Evolutionary conservation across 2,329 filamentous ascomycete genomes (phyloP), one percentile per base, ranked within the genome.

Genomic region (Xylariaceae sp.): DNA sequence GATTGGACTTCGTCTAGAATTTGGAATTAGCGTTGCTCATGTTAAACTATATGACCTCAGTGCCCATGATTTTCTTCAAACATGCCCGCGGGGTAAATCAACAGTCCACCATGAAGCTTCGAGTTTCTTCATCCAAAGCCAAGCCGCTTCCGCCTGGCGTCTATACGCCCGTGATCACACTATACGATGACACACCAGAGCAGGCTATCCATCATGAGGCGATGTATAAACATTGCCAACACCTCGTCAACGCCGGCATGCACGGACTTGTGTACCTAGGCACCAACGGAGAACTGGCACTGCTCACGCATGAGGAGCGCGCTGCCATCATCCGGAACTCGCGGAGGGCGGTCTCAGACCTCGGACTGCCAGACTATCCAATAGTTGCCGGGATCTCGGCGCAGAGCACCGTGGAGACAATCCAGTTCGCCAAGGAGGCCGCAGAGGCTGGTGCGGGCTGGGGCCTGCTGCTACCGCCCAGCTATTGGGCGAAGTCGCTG

Each of bases 181-280:
- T 68, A 3, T 70, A 67, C 51, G 60, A 64, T 33, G 44, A 57
- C 29, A 57, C 57, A 8, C 39, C 56, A 0, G 35, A 49, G 3
- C 65, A 70, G 39, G 51, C 59, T 19, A 54, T 69, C 17, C 61
- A 70, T 40, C 53, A 58, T 29, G 60, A 63, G 27, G 64, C 65
- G 11, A 66, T 65, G 44, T 59, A 63, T 45, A 60, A 55, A 26
- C 61, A 64, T 37, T 64, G 59, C 33, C 52, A 55, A 22, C 50
- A 60, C 35, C 45, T 70, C 2, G 57, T 67, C 19, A 57, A 55
- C 23, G 57, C 58, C 3, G 67, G 65, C 5, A 57, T 67, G 46
- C 59, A 65, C 26, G 61, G 66, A 2, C 59, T 70, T 0, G 65
- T 70, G 1, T 60, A 66, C 16, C 55, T 62, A 3, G 66, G 65